Evolutionary conservation across 352 stramenopile genomes (phyloP).

Genomic region (Phytophthora uliginosa): DNA sequence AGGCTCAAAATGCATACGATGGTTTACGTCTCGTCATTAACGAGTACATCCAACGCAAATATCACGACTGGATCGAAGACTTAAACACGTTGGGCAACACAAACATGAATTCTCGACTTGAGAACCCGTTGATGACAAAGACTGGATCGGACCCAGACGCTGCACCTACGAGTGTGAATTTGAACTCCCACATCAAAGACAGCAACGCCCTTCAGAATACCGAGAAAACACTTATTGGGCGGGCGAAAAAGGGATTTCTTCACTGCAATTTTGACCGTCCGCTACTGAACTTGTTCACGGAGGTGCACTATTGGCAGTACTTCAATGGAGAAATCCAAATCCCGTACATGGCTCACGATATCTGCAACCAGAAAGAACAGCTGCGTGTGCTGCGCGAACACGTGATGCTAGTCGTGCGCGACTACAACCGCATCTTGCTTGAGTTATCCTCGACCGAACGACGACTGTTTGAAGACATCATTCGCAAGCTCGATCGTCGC

Average conservation of each 20-base stretch:
- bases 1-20: conserved; percentile 81
- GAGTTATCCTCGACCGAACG: conserved; percentile 92
- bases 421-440: conserved; percentile 97
- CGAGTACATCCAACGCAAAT: conserved; percentile 92
- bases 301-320: conserved; percentile 94
- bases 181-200: conserved; percentile 56
- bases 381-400: conserved; percentile 93
- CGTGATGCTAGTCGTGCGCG: conserved; percentile 95
- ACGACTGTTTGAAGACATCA: conserved; percentile 95
- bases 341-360: conserved; percentile 96
- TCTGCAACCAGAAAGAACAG: conserved; percentile 95
- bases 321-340: conserved; percentile 96
- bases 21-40: conserved; percentile 87
- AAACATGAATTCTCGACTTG: conserved; percentile 84
- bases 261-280: conserved; percentile 97
- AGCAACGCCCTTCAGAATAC: conserved; percentile 78
- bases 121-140: conserved; percentile 92
- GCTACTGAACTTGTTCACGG: conserved; percentile 93
- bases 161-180: conserved; percentile 34
- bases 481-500: conserved; percentile 94
- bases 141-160: conserved; percentile 38
- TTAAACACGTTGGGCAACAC: conserved; percentile 82
- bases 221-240: conserved; percentile 83
- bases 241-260: conserved; percentile 88
- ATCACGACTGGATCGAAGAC: conserved; percentile 93